Evolutionary conservation across 208 protist species (phyloP), one percentile per base, ranked within the genome.

Genomic region (Porcisia deanei): DNA sequence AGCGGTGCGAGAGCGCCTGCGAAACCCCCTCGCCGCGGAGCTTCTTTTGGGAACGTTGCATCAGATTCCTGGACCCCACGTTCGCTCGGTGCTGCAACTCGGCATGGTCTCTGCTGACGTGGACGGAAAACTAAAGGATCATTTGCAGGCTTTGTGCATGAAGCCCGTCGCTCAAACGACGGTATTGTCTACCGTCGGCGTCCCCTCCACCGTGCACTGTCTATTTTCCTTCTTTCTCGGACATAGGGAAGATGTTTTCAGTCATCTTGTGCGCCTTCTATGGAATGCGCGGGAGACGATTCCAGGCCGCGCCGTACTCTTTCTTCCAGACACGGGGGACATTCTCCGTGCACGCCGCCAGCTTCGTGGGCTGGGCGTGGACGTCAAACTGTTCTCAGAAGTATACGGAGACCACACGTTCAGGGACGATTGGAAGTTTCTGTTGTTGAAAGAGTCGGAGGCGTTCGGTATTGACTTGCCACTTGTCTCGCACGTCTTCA

Each of bases 41-140:
- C 75, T 94, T 67, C 84, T 96, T 16, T 85, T 96, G 25, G 92
- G 90, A 8, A 95, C 90, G 54, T 78, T 96, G 73, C 92, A 96
- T 70, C 92, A 96, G 71, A 54, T 95, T 57, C 89, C 92, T 12
- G 89, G 90, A 5, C 92, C 92, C 9, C 90, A 94, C 80, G 86
- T 96, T 73, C 87, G 92, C n/a, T 94, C 92, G 8, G 61, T 96
- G 37, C 45, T 96, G 52, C 92, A 96, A 77, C 77, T 96, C n/a
- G 92, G 86, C 37, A 74, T 94, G 20, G 90, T 96, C 9, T 93
- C 90, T 4, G 87, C 92, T 3, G 90, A 94, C 64, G 78, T 96
- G 77, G 84, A 93, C 64, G 67, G 65, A 1, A 71, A 72, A 47
- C 80, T 94, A 6, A 92, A 92, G 73, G 81, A 94, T 57, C 90